Evolutionary conservation across 768 basidiomycete species (phyloP).

Genomic region (Paxillus ammoniavirescens): DNA sequence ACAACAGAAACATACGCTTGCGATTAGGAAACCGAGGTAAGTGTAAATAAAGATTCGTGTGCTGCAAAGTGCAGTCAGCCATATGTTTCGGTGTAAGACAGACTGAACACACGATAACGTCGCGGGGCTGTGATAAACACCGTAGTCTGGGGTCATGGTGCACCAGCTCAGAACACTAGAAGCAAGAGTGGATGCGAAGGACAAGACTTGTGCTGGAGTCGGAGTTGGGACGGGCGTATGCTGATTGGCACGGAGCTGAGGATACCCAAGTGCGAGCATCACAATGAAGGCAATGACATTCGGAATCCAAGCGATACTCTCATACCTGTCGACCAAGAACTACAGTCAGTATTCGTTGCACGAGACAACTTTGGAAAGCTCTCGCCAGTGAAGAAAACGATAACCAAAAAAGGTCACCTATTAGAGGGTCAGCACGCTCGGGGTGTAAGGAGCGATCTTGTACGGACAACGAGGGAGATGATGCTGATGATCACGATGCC

Average conservation of each 20-base stretch:
- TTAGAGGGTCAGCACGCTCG: not conserved
- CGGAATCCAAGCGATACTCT: slow-evolving; percentile 76
- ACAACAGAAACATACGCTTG: slow-evolving; percentile 34
- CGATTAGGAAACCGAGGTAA: slow-evolving; percentile 43
- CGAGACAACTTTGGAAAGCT: not conserved
- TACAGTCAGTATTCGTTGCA: not conserved
- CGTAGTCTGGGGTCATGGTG: slow-evolving; percentile 46
- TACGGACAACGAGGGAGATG: slow-evolving; percentile 30
- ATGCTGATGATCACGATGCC: slow-evolving; percentile 34
- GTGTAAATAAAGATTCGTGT: slow-evolving; percentile 42
- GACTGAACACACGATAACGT: slow-evolving; percentile 51
- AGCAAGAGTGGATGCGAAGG: slow-evolving; percentile 44
- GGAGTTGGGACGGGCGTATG: slow-evolving; percentile 35
- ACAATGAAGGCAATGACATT: slow-evolving; percentile 66
- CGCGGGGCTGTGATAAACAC: slow-evolving; percentile 48
- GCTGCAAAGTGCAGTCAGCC: slow-evolving; percentile 19
- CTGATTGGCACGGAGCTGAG: slow-evolving; percentile 51
- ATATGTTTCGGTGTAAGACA: not conserved
- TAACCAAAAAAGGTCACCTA: slow-evolving; percentile 66
- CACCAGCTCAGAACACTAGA: slow-evolving; percentile 46
- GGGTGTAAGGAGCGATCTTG: not conserved
- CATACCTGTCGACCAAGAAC: slow-evolving; percentile 50
- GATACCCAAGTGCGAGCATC: slow-evolving; percentile 65
- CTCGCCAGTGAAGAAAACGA: slow-evolving; percentile 56
- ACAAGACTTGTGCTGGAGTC: slow-evolving; percentile 34